Percentiles rank a stretch among this genome's conserved stretches.
These are phyloP conservation scores for Pseudozyma pruni DNA, from an alignment of 1,284 basidiomycete genomes.

Conservation along the genomic window DNA sequence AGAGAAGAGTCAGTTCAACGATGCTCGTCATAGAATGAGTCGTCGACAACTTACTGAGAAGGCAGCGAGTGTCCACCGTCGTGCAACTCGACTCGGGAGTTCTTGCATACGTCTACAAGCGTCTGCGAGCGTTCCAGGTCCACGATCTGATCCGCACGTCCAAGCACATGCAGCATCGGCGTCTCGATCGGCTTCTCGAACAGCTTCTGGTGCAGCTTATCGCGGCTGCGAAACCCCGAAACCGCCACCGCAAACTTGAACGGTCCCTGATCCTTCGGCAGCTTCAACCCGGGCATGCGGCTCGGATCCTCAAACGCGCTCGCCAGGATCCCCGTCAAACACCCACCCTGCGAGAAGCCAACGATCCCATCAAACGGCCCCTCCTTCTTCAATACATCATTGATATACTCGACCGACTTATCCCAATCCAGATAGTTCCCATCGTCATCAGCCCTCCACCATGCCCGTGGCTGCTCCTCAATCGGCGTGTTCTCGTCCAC, in stretches of 20 bases:
- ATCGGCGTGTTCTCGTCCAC: slow-evolving; percentile 57
- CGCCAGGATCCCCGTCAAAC: slow-evolving; percentile 55
- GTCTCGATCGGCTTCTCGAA: slow-evolving; percentile 56
- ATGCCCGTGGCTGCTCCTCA: slow-evolving; percentile 65
- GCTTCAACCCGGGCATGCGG: slow-evolving; percentile 40
- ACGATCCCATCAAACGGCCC: slow-evolving; percentile 65
- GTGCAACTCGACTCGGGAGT: slow-evolving; percentile 62
- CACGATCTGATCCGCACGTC: slow-evolving; percentile 56
- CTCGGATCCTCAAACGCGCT: slow-evolving; percentile 61
- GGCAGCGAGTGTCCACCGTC: slow-evolving; percentile 65
- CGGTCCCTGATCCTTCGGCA: slow-evolving; percentile 43
- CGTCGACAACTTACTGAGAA: slow-evolving; percentile 50
- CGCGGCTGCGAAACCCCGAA: slow-evolving; percentile 61
- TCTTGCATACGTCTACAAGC: slow-evolving; percentile 48
- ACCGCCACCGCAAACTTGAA: slow-evolving; percentile 63
- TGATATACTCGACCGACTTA: slow-evolving; percentile 55
- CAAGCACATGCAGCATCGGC: slow-evolving; percentile 59
- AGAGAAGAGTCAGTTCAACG: neutral
- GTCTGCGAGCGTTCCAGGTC: slow-evolving; percentile 56
- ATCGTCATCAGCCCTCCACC: slow-evolving; percentile 61
- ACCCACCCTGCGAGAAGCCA: slow-evolving; percentile 64
- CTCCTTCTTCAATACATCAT: slow-evolving; percentile 44
- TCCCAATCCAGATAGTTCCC: slow-evolving; percentile 59
- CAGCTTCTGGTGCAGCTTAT: slow-evolving; percentile 47
- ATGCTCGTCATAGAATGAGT: too few relatives aligned